Conservation (phyloP, 352 stramenopile species). For the Elongisporangium prolatum region DNA sequence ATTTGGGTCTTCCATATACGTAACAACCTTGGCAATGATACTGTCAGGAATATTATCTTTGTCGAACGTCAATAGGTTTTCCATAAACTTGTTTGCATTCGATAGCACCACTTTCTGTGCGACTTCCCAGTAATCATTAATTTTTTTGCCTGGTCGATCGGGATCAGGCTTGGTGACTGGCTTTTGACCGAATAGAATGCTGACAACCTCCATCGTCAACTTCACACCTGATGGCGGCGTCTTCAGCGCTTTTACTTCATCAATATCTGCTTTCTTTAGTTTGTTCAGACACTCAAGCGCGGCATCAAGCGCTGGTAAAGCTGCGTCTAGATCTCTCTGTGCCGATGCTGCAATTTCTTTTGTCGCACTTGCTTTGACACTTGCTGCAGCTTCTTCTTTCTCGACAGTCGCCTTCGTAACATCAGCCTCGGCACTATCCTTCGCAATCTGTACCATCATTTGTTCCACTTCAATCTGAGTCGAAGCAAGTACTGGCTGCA, state of each 20-base stretch:
- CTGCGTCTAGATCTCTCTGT: slow-evolving; percentile 84
- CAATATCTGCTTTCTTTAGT: slow-evolving; percentile 90
- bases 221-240: slow-evolving; percentile 88
- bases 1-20: slow-evolving; percentile 88
- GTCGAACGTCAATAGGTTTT: slow-evolving; percentile 87
- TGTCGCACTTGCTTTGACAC: slow-evolving; percentile 78
- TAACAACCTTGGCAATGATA: slow-evolving; percentile 75
- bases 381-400: slow-evolving; percentile 86
- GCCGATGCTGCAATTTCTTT: slow-evolving; percentile 90
- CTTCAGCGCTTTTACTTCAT: slow-evolving; percentile 91
- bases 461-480: slow-evolving; percentile 84
- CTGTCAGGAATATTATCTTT: slow-evolving; percentile 93
- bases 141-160: slow-evolving; percentile 86
- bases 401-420: slow-evolving; percentile 82
- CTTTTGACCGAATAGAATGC: slow-evolving; percentile 89
- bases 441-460: slow-evolving; percentile 89
- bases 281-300: slow-evolving; percentile 87
- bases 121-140: slow-evolving; percentile 90
- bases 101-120: slow-evolving; percentile 87
- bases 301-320: slow-evolving; percentile 80
- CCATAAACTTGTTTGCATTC: slow-evolving; percentile 92
- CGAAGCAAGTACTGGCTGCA: slow-evolving; percentile 71
- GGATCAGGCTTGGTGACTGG: slow-evolving; percentile 85
- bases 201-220: slow-evolving; percentile 91
- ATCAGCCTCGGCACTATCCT: slow-evolving; percentile 88